Base-by-base conservation (phyloP, 2,329 filamentous ascomycete species). In the Scedosporium dehoogii region DNA sequence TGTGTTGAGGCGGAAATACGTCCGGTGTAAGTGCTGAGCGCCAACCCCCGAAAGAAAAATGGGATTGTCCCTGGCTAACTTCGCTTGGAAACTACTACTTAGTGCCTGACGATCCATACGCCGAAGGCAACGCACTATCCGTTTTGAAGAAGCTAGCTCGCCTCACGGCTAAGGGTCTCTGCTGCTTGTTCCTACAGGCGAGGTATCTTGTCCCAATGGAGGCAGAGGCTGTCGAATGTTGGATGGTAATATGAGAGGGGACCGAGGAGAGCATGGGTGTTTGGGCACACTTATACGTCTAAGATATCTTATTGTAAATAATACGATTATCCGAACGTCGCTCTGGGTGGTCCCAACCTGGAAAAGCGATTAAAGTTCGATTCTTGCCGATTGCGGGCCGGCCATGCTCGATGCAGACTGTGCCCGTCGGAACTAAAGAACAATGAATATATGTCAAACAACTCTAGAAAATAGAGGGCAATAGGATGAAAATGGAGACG, bases 181-280 rank as follows among this genome's bases (percentile, higher is more conserved):
- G 48, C 6, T 29, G 14, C 27, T 21, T 51, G 16, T 53, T 60
- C 27, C 25, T 60, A 9, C 59, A 60, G 44, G 44, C 59, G n/a
- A 60, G 51, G 27, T 60, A 51, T 33, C 59, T 60, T 9, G 33
- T 60, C 14, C 59, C 59, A 9, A 14, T 53, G n/a, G 59, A 60
- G 23, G 59, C 59, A 12, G 44, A 60, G 44, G 59, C 59, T 3
- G 59, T 53, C 16, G 23, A 51, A 4, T 46, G 46, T 21, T 60
- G 59, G 59, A 38, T 60, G 18, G 48, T 60, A 33, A 55, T 29
- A 18, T n/a, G n/a, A 51, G 7, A 18, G n/a, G 16, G n/a, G 21
- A 58, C 14, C 16, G 14, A 14, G 44, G 18, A 14, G 7, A 48
- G 5, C 6, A 21, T 4, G 3, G 44, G 21, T 21, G n/a, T 18